Conservation (phyloP, 2,329 filamentous ascomycete genomes). For the Colletotrichum shisoi region DNA sequence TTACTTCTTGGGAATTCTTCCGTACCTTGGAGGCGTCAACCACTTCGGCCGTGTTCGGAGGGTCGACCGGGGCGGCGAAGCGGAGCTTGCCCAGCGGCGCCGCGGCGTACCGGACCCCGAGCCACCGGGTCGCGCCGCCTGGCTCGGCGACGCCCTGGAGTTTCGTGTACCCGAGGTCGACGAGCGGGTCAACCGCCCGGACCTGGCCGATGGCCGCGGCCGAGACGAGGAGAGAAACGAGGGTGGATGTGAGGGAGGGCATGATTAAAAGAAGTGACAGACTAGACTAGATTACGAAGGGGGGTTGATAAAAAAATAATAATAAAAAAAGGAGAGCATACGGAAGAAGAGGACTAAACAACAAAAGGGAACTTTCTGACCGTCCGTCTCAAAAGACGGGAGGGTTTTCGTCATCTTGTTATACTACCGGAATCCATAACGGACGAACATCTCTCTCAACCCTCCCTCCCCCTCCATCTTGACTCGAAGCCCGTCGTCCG, state of each 20-base stretch:
- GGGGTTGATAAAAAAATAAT: too few species aligned
- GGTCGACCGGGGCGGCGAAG: conserved; percentile 71
- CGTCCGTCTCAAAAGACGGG: neutral
- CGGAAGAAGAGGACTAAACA: too few species aligned
- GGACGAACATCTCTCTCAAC: conserved; percentile 1
- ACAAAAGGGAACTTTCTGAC: too few species aligned
- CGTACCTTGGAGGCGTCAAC: conserved; percentile 21
- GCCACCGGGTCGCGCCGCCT: conserved; percentile 70
- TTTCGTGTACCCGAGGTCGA: conserved; percentile 72
- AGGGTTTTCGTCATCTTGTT: conserved; percentile 25
- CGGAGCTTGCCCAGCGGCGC: conserved; percentile 71
- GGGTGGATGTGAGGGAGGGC: conserved; percentile 13
- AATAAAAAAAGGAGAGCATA: neutral
- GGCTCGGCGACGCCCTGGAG: conserved; percentile 65
- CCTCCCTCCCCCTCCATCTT: neutral
- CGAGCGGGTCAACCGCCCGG: conserved; percentile 44
- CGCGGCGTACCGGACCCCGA: conserved; percentile 78
- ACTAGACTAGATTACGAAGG: conserved; percentile 1
- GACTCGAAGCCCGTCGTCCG: neutral
- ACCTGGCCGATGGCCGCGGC: conserved; percentile 28
- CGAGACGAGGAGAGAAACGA: conserved; percentile 29
- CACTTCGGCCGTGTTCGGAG: conserved; percentile 20
- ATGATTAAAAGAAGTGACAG: conserved; percentile 27
- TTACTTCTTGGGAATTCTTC: too few species aligned
- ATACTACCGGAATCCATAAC: conserved; percentile 13